Evolutionary conservation across 2,329 filamentous ascomycete species (phyloP).

Genomic region (Fusarium brachygibbosum): DNA sequence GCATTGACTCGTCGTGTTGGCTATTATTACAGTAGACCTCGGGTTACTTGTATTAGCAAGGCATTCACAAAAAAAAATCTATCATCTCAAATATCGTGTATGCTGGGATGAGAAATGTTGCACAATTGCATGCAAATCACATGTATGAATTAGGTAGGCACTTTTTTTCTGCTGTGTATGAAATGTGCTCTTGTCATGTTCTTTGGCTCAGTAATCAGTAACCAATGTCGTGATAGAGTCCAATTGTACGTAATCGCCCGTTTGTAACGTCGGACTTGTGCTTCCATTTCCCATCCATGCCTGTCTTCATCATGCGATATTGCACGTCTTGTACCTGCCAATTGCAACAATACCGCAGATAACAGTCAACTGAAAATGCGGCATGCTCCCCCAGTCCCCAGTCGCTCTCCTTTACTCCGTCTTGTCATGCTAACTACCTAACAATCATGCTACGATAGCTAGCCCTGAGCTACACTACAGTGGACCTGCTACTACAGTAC

Average conservation of each 20-base stretch:
- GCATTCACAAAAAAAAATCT: conserved; percentile 13
- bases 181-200: conserved; percentile 29
- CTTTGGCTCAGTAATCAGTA: conserved; percentile 32
- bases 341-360: conserved; percentile 28
- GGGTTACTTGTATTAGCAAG: conserved; percentile 30
- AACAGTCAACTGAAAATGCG: conserved; percentile 20
- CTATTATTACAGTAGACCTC: conserved; percentile 12
- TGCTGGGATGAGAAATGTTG: conserved; percentile 1
- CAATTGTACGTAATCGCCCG: conserved; percentile 46
- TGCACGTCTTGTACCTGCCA: conserved; percentile 20
- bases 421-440: conserved; percentile 35
- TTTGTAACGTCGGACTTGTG: conserved; percentile 32
- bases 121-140: conserved; percentile 35
- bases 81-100: conserved; percentile 20
- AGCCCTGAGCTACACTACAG: conserved; percentile 36
- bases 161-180: conserved; percentile 1
- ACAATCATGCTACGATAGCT: conserved; percentile 38
- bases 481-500: conserved; percentile 30
- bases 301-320: conserved; percentile 42
- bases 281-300: conserved; percentile 16
- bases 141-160: conserved; percentile 10
- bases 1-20: conserved; percentile 26
- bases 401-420: conserved; percentile 41
- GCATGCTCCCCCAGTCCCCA: conserved; percentile 39
- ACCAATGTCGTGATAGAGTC: conserved; percentile 31